Conservation (phyloP, 305 asterid genomes). For the Fraxinus ornus region DNA sequence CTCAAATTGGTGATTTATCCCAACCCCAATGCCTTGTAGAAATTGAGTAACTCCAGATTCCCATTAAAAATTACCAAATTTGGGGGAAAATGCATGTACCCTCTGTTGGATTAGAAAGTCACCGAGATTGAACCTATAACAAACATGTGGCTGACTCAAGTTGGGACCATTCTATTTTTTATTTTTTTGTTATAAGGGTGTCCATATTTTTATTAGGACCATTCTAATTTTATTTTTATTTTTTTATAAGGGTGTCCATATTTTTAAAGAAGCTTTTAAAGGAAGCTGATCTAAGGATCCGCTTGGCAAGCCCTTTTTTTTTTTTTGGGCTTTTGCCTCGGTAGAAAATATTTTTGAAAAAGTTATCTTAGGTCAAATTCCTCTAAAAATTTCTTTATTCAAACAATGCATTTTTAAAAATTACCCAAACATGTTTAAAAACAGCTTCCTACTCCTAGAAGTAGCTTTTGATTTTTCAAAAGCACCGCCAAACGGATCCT, state of each 20-base stretch:
- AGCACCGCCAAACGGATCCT: background rate
- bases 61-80: conserved; percentile 13
- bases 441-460: background rate
- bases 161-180: conserved; percentile 32
- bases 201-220: conserved; percentile 25
- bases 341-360: background rate
- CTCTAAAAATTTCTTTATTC: background rate
- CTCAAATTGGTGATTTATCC: background rate
- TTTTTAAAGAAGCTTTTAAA: background rate
- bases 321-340: background rate
- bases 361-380: background rate
- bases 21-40: background rate
- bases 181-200: background rate
- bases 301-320: background rate
- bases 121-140: conserved; percentile 31
- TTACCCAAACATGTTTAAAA: background rate
- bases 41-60: background rate
- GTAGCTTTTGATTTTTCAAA: background rate
- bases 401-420: background rate
- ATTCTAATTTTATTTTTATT: conserved; percentile 3
- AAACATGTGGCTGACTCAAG: conserved; percentile 49
- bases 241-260: background rate
- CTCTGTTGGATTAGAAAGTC: conserved; percentile 24
- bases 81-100: conserved; percentile 11
- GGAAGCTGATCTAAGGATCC: background rate